Base-by-base conservation (phyloP, 2,329 filamentous ascomycete species). In the Dothiorella sarmentorum region DNA sequence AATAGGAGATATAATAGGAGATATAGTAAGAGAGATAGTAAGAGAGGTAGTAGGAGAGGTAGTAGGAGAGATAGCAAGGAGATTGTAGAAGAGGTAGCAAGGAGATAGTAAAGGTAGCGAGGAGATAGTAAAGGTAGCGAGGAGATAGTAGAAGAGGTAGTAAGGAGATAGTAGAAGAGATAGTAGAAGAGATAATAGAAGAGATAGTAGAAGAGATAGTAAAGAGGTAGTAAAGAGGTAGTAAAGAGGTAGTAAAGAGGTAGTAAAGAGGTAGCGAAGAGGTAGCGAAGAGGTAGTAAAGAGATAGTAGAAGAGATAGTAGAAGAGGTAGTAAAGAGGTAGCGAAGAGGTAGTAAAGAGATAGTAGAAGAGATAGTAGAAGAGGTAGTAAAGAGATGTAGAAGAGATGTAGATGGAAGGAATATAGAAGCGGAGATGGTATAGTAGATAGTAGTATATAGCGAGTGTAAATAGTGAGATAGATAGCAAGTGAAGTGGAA, bases 321-420 rank as follows among this genome's bases (percentile, higher is more conserved):
- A 17, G n/a, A 9, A 22, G n/a, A n/a, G n/a, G n/a, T n/a, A n/a
- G n/a, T n/a, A 1, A 44, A 11, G 17, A 37, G 29, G 24, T 51
- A 3, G 17, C 5, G 7, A 18, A 3, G 4, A 33, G 7, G 15
- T 31, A 5, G 7, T 7, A 31, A 47, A n/a, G 17, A 47, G 26
- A 47, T 51, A 17, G 27, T n/a, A 22, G 17, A 7, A 7, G 13
- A 33, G 45, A 22, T 35, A 29, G 44, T 17, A 49, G 11, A 33
- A 20, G 2, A 49, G 26, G 22, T 33, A 24, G 20, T 3, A 13
- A 2, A 22, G 0, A 37, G n/a, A n/a, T n/a, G n/a, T n/a, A n/a
- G n/a, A n/a, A 37, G 63, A 40, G 52, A 66, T 24, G 37, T 71
- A 60, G 62, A n/a, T n/a, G n/a, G n/a, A n/a, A n/a, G n/a, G 33